phyloP scores from a whole-genome alignment of 345 rosid genomes.

The Populus pruinosa region DNA sequence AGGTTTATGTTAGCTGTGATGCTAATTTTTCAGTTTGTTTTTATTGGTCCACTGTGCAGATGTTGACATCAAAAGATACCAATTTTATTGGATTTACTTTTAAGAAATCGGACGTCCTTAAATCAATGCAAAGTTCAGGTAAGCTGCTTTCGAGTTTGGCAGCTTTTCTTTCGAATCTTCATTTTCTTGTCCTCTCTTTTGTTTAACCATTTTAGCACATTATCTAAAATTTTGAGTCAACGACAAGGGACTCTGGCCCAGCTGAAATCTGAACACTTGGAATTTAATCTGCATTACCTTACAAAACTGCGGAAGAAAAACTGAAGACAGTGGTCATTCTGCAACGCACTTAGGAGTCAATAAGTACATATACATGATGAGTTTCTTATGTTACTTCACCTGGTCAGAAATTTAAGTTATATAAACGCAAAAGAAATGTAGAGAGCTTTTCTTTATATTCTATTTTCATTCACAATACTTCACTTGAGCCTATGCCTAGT shows the following conservation, averaged over 20 bases:
- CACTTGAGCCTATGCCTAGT: neutral
- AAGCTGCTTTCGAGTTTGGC: constrained; percentile 14
- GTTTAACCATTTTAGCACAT: neutral
- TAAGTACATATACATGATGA: neutral
- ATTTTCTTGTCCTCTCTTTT: neutral
- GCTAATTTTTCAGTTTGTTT: constrained; percentile 2
- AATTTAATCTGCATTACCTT: neutral
- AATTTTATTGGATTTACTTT: constrained; percentile 94
- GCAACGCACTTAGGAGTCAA: neutral
- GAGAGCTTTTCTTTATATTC: neutral
- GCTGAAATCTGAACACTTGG: neutral
- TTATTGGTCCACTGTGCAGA: constrained; percentile 49
- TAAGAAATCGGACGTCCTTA: constrained; percentile 76
- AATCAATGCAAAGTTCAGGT: constrained; percentile 81
- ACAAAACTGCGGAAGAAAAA: neutral
- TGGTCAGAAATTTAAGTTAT: neutral
- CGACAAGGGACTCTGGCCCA: neutral
- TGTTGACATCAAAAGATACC: constrained; percentile 89
- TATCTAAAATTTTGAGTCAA: neutral
- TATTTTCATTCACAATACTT: neutral
- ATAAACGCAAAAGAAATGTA: neutral
- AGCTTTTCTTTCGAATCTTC: neutral
- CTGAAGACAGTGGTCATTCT: neutral
- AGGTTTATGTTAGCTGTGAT: neutral
- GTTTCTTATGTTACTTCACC: neutral